Evolutionary conservation across 768 basidiomycete genomes (phyloP), one percentile per base, ranked within the genome.

Genomic region (Lentinus brumalis): DNA sequence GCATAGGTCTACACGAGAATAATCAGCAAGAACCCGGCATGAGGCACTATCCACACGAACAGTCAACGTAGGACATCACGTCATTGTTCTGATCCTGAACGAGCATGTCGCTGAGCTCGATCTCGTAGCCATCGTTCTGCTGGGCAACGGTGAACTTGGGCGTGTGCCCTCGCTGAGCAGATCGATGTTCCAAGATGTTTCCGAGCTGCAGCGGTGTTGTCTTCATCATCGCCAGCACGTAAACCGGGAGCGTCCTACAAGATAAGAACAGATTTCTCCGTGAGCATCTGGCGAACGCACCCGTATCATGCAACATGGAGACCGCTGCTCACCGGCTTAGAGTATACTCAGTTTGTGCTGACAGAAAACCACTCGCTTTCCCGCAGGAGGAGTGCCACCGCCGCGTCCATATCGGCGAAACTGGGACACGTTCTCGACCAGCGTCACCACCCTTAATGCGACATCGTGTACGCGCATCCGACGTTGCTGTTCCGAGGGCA

Each of bases 21-120:
- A 5, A 29, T 30, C n/a, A 44, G 31, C 2, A 42, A 14, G 16
- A 18, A 9, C 4, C 18, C 56, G n/a, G 31, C 14, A 1, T 39
- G 52, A 49, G n/a, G 29, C 42, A 57, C 40, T 21, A 47, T 26
- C 21, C 21, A 49, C 6, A 80, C 87, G 64, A 68, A 96, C 94
- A 95, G 71, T 97, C 94, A 5, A 88, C 75, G 75, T 96, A 97
- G 1, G 92, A 88, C 86, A 96, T 83, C 0, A 88, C 89, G n/a
- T 91, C 95, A 67, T 96, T 97, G 70, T 99, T 99, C 72, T 89
- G 85, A 75, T 99, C 97, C 77, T 99, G 97, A 26, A 97, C 87
- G 12, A 99, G 81, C 91, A 97, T 91, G 76, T 99, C 97, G 64
- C 91, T 91, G 69, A 96, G 98, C 73, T 98, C 97, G 47, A 98